These are phyloP conservation scores for Beauveria asiatica DNA, from an alignment of 2,329 filamentous ascomycete species.

Conservation along the genomic window DNA sequence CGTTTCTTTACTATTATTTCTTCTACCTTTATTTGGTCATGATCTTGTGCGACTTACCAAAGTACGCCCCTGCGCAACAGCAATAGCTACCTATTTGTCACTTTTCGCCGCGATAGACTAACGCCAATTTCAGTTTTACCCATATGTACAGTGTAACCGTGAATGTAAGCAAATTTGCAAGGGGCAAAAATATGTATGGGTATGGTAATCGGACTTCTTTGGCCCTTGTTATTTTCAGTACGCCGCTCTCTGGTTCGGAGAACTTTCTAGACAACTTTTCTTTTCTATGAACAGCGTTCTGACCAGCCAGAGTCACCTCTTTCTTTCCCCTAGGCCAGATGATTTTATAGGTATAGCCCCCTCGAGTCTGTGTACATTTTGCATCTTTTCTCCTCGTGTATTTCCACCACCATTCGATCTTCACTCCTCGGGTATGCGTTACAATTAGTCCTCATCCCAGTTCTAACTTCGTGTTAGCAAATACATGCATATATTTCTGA, in stretches of 20 bases:
- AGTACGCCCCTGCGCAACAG: too few relatives aligned
- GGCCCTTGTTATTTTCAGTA: conserved; percentile 3
- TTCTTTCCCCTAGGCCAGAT: not conserved
- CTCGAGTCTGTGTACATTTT: conserved; percentile 6
- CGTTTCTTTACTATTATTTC: too few relatives aligned
- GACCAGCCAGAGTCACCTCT: not conserved
- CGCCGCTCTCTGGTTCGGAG: not conserved
- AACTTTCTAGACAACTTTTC: not conserved
- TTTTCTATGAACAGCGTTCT: conserved; percentile 4
- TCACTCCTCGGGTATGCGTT: conserved; percentile 13
- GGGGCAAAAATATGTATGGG: not conserved
- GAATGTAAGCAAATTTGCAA: not conserved
- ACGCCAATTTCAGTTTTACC: too few relatives aligned
- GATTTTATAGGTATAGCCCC: not conserved
- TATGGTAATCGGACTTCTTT: conserved; percentile 9
- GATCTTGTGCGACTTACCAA: too few relatives aligned
- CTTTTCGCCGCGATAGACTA: too few relatives aligned
- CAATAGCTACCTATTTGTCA: too few relatives aligned
- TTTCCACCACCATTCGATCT: conserved; percentile 14
- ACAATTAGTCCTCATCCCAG: conserved; percentile 53
- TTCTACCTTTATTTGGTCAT: too few relatives aligned
- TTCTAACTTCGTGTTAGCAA: conserved; percentile 30
- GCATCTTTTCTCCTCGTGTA: not conserved
- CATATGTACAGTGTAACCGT: too few relatives aligned
- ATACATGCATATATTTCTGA: too few relatives aligned